Conservation (phyloP, 148 eudicot species). For the Bassia scoparia region DNA sequence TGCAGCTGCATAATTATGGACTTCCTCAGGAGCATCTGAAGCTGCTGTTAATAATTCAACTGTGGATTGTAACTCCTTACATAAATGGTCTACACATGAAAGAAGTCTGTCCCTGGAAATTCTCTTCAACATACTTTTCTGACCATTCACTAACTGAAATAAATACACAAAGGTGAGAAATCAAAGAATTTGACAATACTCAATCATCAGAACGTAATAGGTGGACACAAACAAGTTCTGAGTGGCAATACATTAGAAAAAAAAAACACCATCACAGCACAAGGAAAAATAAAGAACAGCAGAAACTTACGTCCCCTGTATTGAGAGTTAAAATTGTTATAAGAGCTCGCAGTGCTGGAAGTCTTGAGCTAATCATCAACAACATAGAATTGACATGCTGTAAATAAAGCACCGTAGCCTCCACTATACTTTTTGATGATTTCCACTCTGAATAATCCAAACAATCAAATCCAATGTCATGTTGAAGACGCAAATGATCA, state of each 20-base stretch:
- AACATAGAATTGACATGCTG: constrained; percentile 58
- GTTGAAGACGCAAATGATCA: constrained; percentile 52
- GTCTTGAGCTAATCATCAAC: constrained; percentile 59
- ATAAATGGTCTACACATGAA: constrained; percentile 53
- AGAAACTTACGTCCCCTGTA: constrained; percentile 52
- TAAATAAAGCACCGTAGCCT: constrained; percentile 50
- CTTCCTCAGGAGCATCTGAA: constrained; percentile 52
- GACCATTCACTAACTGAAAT: constrained; percentile 45
- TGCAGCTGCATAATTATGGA: constrained; percentile 49
- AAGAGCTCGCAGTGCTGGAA: constrained; percentile 63
- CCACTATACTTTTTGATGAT: constrained; percentile 59
- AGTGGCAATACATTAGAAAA: no score
- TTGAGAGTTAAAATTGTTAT: constrained; percentile 44
- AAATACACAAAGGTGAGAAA: constrained; percentile 2
- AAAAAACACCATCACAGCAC: neutral
- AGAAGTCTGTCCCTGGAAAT: constrained; percentile 46
- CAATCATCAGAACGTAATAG: neutral
- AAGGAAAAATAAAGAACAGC: constrained; percentile 6
- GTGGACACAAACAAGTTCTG: neutral
- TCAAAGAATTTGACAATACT: neutral
- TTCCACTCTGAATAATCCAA: constrained; percentile 77
- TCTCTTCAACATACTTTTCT: constrained; percentile 26
- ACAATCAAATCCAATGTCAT: constrained; percentile 65
- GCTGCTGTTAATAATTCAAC: constrained; percentile 44
- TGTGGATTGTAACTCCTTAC: constrained; percentile 44